Conservation (phyloP, 257 asterid genomes). For the Plantago ovata region DNA sequence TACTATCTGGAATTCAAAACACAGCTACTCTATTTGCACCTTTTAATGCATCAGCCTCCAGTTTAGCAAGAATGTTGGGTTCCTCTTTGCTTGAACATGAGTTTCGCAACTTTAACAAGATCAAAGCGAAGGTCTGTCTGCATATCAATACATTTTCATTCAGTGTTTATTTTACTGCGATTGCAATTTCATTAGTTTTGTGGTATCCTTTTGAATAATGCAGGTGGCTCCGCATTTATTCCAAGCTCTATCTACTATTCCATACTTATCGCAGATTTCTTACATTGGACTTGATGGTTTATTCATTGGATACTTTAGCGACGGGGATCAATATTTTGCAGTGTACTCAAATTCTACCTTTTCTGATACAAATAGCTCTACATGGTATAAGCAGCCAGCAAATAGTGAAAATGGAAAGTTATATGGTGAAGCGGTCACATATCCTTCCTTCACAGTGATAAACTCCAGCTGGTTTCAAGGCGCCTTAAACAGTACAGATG, state of each 20-base stretch:
- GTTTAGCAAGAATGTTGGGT: conserved; percentile 24
- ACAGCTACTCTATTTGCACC: conserved; percentile 28
- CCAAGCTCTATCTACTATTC: conserved; percentile 42
- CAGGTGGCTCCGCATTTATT: conserved; percentile 41
- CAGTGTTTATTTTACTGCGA: not conserved
- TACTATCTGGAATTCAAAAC: conserved; percentile 20
- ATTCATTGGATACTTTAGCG: conserved; percentile 35
- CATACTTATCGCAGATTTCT: conserved; percentile 42
- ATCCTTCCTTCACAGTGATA: conserved; percentile 14
- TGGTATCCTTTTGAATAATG: conserved; percentile 6
- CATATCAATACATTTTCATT: not conserved
- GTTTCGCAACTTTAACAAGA: conserved; percentile 16
- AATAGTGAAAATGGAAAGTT: conserved; percentile 31
- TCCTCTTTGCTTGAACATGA: conserved; percentile 24
- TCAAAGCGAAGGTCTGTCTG: conserved; percentile 30
- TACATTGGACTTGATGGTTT: conserved; percentile 46
- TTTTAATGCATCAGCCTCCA: conserved; percentile 33
- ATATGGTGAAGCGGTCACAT: conserved; percentile 31
- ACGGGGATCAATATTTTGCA: conserved; percentile 30
- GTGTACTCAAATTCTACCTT: conserved; percentile 50
- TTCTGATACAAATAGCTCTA: conserved; percentile 16
- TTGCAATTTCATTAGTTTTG: not conserved
- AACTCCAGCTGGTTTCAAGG: conserved; percentile 37
- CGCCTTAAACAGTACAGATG: conserved; percentile 34
- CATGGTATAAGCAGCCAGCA: conserved; percentile 43